phyloP scores from a whole-genome alignment of 2,329 filamentous ascomycete genomes.

The Lachnellula subtilissima region DNA sequence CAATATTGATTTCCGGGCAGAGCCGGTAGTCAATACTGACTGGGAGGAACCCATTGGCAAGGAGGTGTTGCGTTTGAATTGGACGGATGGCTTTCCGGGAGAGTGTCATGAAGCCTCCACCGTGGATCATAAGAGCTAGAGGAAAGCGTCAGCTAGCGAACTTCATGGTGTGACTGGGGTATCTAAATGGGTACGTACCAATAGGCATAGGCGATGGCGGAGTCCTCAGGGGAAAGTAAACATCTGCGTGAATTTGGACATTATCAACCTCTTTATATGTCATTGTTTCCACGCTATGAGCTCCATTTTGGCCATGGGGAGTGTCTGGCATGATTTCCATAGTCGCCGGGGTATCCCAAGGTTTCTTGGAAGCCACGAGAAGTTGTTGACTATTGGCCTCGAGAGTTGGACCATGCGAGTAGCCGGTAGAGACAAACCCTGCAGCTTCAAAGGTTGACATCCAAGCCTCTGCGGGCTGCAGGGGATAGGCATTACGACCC shows the following conservation, averaged over 20 bases:
- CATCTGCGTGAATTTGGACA: constrained; percentile 29
- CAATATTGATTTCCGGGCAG: constrained; percentile 43
- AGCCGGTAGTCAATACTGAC: constrained; percentile 47
- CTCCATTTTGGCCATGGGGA: too few species aligned
- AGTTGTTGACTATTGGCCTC: too few species aligned
- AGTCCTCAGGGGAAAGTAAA: constrained; percentile 29
- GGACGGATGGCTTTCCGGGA: constrained; percentile 36
- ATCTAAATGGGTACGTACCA: neutral
- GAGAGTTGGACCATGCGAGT: too few species aligned
- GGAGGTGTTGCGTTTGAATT: constrained; percentile 35
- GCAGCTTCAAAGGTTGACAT: neutral
- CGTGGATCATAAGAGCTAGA: constrained; percentile 42
- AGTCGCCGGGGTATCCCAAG: too few species aligned
- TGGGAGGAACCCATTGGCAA: constrained; percentile 39
- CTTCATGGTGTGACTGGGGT: neutral
- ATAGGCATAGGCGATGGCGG: constrained; percentile 7
- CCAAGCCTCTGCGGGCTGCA: constrained; percentile 6
- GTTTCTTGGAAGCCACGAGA: too few species aligned
- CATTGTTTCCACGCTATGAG: constrained; percentile 36
- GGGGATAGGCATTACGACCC: constrained; percentile 12
- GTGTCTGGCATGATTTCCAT: too few species aligned
- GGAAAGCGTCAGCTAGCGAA: neutral
- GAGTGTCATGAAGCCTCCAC: constrained; percentile 39
- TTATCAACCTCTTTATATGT: constrained; percentile 27
- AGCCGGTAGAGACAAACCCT: too few species aligned